phyloP scores from a whole-genome alignment of 495 filamentous ascomycete species.

The Penicillium psychrofluorescens region DNA sequence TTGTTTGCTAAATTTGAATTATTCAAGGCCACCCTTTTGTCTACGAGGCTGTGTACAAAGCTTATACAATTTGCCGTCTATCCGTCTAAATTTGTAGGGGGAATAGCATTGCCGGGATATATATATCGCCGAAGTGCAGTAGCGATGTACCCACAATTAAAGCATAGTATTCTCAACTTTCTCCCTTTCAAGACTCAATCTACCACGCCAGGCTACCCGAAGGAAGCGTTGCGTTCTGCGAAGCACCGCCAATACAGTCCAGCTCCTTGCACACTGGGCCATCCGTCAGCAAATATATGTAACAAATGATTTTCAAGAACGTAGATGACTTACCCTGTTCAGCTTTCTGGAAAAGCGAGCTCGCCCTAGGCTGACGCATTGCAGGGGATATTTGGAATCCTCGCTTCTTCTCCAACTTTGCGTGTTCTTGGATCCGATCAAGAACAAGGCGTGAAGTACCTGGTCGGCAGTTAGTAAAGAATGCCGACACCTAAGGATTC shows the following conservation, averaged over 20 bases:
- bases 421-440: constrained; percentile 17
- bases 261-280: constrained; percentile 28
- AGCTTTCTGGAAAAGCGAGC: constrained; percentile 24
- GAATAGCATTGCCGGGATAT: too few species aligned
- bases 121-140: too few species aligned
- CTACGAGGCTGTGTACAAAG: too few species aligned
- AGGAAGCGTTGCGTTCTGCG: constrained; percentile 1
- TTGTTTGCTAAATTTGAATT: too few species aligned
- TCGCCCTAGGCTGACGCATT: constrained; percentile 21
- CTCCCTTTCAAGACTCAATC: background rate
- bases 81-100: too few species aligned
- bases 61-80: too few species aligned
- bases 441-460: constrained; percentile 7
- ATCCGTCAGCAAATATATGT: background rate
- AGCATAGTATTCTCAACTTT: too few species aligned
- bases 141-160: too few species aligned
- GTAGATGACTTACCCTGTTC: constrained; percentile 21
- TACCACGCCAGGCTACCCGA: constrained; percentile 14
- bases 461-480: background rate
- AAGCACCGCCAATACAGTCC: constrained; percentile 16
- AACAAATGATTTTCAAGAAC: background rate
- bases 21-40: too few species aligned
- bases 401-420: constrained; percentile 18
- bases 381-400: constrained; percentile 23
- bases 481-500: too few species aligned